Evolutionary conservation across 1,139 yeast species (phyloP).

Genomic region (Zhuliangozyma blackwelliae): DNA sequence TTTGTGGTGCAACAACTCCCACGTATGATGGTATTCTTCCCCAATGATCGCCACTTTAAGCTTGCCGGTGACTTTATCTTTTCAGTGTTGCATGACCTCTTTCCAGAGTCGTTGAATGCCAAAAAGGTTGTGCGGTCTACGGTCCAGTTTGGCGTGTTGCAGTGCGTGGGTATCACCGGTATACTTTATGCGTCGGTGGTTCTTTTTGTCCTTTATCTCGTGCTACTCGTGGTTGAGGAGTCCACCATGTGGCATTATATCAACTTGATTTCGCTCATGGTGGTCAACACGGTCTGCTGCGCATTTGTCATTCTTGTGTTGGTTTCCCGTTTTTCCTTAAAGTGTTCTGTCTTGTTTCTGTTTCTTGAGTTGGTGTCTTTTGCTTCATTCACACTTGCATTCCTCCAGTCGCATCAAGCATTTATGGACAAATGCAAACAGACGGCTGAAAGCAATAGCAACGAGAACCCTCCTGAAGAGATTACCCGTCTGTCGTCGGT

Average conservation of each 20-base stretch:
- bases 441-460: too few relatives aligned
- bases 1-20: too few relatives aligned
- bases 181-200: conserved; percentile 5
- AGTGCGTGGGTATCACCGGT: conserved; percentile 4
- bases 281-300: too few relatives aligned
- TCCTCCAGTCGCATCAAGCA: conserved; percentile 6
- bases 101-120: conserved; percentile 1
- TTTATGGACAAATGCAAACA: conserved; percentile 1
- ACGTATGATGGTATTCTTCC: neutral
- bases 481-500: conserved; percentile 4
- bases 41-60: neutral
- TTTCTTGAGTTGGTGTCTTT: conserved; percentile 7
- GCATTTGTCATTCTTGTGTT: conserved; percentile 1
- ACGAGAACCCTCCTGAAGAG: too few relatives aligned
- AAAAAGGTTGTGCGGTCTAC: neutral
- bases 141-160: neutral
- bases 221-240: conserved; percentile 6
- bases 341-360: conserved; percentile 5
- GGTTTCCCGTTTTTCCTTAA: conserved; percentile 1
- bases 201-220: conserved; percentile 1
- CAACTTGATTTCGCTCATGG: conserved; percentile 3
- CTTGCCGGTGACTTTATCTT: conserved; percentile 1
- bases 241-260: conserved; percentile 7
- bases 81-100: conserved; percentile 4
- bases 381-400: conserved; percentile 4